Conservation (phyloP, 2,329 filamentous ascomycete genomes). For the Pseudopyricularia cyperi region DNA sequence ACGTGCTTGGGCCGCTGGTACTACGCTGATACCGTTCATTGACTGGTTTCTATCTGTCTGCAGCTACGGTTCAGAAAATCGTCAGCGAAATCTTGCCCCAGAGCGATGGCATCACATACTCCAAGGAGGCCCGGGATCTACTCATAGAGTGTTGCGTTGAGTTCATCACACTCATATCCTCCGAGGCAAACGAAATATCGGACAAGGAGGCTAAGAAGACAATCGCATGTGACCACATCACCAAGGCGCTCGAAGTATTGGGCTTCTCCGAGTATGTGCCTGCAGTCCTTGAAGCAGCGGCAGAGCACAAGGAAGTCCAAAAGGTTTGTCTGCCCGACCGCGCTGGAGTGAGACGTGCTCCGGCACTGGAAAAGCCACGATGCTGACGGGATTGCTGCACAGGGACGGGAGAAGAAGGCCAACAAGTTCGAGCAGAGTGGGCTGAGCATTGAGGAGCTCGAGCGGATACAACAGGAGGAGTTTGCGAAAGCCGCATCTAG, state of each 20-base stretch:
- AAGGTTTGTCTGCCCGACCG: conserved; percentile 46
- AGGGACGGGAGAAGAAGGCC: conserved; percentile 93
- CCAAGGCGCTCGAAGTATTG: conserved; percentile 81
- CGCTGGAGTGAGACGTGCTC: not conserved
- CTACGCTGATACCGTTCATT: not conserved
- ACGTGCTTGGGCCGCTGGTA: not conserved
- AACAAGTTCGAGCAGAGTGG: conserved; percentile 95
- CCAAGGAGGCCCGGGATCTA: conserved; percentile 87
- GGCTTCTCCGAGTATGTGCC: conserved; percentile 88
- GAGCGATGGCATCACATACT: conserved; percentile 66
- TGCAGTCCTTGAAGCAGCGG: conserved; percentile 73
- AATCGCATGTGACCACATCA: conserved; percentile 95
- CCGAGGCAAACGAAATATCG: conserved; percentile 95
- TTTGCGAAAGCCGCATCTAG: conserved; percentile 72
- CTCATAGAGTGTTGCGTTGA: conserved; percentile 98
- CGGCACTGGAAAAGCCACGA: conserved; percentile 36
- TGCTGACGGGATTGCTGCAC: conserved; percentile 36
- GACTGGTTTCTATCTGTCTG: not conserved
- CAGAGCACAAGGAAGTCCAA: conserved; percentile 83
- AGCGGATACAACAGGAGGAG: conserved; percentile 79
- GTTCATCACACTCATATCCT: conserved; percentile 97
- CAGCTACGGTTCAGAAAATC: conserved; percentile 67
- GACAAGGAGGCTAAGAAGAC: conserved; percentile 99
- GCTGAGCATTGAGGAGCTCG: conserved; percentile 78
- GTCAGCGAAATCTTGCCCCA: conserved; percentile 84